Evolutionary conservation across 2,329 filamentous ascomycete genomes (phyloP).

Genomic region (Aspergillus pseudonomiae): DNA sequence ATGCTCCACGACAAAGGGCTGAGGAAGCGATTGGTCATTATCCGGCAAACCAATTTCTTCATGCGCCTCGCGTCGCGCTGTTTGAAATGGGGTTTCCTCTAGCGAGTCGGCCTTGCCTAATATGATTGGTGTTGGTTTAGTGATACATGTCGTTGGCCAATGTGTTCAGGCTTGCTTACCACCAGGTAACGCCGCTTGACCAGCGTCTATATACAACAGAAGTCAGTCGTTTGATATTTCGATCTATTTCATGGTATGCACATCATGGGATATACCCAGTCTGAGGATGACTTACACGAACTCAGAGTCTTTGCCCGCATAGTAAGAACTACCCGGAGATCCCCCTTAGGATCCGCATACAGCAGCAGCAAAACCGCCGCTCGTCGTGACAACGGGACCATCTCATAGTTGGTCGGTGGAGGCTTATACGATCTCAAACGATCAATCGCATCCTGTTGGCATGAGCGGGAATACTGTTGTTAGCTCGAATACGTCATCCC

Average conservation of each 20-base stretch:
- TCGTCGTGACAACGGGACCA: constrained; percentile 64
- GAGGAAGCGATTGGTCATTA: constrained; percentile 70
- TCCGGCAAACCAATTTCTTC: constrained; percentile 88
- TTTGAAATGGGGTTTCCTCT: constrained; percentile 68
- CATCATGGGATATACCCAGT: too few species aligned
- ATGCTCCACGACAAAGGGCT: constrained; percentile 82
- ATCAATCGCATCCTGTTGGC: constrained; percentile 54
- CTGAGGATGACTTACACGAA: constrained; percentile 50
- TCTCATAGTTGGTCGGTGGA: constrained; percentile 60
- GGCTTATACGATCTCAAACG: constrained; percentile 59
- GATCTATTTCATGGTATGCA: background rate
- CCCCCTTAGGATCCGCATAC: constrained; percentile 80
- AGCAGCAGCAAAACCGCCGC: constrained; percentile 87
- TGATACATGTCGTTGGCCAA: background rate
- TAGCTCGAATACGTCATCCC: background rate
- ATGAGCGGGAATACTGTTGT: background rate
- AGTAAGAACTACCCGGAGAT: constrained; percentile 69
- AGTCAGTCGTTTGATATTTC: background rate
- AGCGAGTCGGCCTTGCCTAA: constrained; percentile 55
- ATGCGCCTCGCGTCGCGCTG: constrained; percentile 83
- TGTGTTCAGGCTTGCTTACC: constrained; percentile 57
- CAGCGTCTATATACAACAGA: constrained; percentile 56
- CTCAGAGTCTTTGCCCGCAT: constrained; percentile 62
- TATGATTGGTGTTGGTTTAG: background rate
- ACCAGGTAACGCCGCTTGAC: constrained; percentile 84